phyloP scores from a whole-genome alignment of 2,329 filamentous ascomycete species.

The Aaosphaeria arxii region DNA sequence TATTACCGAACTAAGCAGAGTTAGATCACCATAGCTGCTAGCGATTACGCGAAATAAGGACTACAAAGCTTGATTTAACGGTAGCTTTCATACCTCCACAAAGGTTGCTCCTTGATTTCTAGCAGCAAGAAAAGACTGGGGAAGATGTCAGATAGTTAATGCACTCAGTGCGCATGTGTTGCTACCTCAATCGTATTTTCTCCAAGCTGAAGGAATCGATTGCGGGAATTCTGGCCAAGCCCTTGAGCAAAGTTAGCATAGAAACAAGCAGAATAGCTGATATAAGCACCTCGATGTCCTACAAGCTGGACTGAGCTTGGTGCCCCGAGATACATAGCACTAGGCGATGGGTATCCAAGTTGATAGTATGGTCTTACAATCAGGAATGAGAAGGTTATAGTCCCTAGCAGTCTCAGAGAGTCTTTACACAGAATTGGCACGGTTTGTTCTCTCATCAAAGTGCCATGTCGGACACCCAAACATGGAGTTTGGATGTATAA shows the following conservation, averaged over 20 bases:
- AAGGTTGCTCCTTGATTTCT: conserved; percentile 32
- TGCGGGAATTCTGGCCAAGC: conserved; percentile 1
- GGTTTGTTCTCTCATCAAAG: conserved; percentile 29
- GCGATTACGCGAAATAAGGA: not conserved
- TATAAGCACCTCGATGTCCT: conserved; percentile 1
- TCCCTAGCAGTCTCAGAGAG: conserved; percentile 26
- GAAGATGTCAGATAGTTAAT: conserved; percentile 8
- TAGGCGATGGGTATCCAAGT: not conserved
- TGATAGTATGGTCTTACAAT: conserved; percentile 21
- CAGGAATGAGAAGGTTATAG: conserved; percentile 34
- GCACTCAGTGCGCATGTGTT: not conserved
- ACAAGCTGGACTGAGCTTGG: not conserved
- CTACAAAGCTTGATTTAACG: not conserved
- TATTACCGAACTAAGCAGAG: conserved; percentile 14
- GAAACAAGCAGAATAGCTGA: not conserved
- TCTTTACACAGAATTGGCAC: conserved; percentile 32
- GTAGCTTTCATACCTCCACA: conserved; percentile 8
- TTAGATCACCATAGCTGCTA: conserved; percentile 2
- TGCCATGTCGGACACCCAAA: conserved; percentile 28
- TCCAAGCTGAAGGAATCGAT: conserved; percentile 31
- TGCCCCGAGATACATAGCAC: not conserved
- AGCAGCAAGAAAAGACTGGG: conserved; percentile 35
- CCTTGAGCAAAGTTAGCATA: conserved; percentile 1
- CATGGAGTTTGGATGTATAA: conserved; percentile 16
- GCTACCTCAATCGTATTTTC: conserved; percentile 30